phyloP scores from a whole-genome alignment of 306 rosid species.

The Gynostemma pentaphyllum region DNA sequence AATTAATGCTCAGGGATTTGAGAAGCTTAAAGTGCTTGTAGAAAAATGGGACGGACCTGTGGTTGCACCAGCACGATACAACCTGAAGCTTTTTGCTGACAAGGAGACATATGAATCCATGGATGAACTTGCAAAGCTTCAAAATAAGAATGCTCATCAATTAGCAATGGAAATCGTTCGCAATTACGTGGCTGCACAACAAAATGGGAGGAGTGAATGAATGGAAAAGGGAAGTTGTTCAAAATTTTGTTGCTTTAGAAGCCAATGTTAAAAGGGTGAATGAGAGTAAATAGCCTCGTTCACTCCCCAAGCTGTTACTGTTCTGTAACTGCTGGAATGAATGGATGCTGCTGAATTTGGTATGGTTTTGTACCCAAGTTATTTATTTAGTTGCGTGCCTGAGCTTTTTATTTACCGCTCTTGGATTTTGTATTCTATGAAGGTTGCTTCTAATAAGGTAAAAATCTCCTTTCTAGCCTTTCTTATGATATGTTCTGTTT shows the following conservation, averaged over 20 bases:
- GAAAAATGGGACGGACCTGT: conserved; percentile 90
- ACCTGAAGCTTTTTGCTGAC: conserved; percentile 78
- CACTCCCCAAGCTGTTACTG: conserved; percentile 26
- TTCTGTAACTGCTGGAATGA: conserved; percentile 31
- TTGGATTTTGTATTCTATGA: neutral
- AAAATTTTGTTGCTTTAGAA: conserved; percentile 8
- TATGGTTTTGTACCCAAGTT: conserved; percentile 16
- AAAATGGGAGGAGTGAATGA: conserved; percentile 70
- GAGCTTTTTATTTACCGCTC: conserved; percentile 1
- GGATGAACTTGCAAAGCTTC: conserved; percentile 60
- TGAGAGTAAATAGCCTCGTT: conserved; percentile 14
- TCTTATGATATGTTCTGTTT: neutral
- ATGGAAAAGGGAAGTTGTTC: conserved; percentile 9
- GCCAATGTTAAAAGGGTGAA: conserved; percentile 12
- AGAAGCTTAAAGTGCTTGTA: conserved; percentile 58
- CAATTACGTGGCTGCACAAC: conserved; percentile 64
- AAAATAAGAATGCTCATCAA: conserved; percentile 86
- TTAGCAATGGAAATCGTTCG: conserved; percentile 86
- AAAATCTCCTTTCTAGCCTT: neutral
- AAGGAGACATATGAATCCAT: conserved; percentile 76
- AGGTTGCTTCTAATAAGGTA: conserved; percentile 6
- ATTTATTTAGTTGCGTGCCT: conserved; percentile 12
- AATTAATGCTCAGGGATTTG: conserved; percentile 55
- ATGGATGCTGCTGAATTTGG: conserved; percentile 8
- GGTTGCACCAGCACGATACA: conserved; percentile 45